Evolutionary conservation across 179 eudicot species (phyloP).

Genomic region (Vitellaria paradoxa): DNA sequence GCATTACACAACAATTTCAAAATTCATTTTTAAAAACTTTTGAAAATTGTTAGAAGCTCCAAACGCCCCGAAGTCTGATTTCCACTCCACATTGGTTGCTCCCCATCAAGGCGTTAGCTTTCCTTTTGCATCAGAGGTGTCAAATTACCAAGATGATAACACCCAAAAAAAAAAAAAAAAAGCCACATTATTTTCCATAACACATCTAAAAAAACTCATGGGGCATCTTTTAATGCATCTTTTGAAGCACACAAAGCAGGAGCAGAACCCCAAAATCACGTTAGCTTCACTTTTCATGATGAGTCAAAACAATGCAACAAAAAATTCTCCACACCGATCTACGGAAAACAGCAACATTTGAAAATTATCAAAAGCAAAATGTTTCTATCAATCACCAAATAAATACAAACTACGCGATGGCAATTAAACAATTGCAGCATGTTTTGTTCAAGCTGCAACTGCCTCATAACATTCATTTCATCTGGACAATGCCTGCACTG

Average conservation of each 20-base stretch:
- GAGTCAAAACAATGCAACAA: neutral
- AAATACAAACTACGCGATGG: neutral
- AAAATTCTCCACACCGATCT: neutral
- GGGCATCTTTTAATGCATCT: too few relatives aligned
- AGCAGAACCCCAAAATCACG: neutral
- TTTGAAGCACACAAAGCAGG: neutral
- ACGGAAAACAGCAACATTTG: neutral
- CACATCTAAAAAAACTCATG: too few relatives aligned
- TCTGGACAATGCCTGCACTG: constrained; percentile 88
- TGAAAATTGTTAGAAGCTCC: too few relatives aligned
- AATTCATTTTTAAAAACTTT: too few relatives aligned
- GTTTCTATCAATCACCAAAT: neutral
- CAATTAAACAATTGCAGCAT: neutral
- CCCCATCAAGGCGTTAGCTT: too few relatives aligned
- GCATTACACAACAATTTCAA: too few relatives aligned
- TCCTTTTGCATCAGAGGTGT: too few relatives aligned
- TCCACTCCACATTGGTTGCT: too few relatives aligned
- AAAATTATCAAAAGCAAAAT: neutral
- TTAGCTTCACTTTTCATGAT: neutral
- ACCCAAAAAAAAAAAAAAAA: too few relatives aligned
- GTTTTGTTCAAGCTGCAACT: neutral
- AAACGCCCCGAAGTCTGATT: too few relatives aligned
- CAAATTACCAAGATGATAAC: too few relatives aligned
- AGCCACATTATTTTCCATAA: too few relatives aligned
- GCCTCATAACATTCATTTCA: constrained; percentile 27